Percentiles rank a stretch among this genome's conserved stretches.
phyloP scores from a whole-genome alignment of 306 rosid species.

The Cyclanthera cordifolia region DNA sequence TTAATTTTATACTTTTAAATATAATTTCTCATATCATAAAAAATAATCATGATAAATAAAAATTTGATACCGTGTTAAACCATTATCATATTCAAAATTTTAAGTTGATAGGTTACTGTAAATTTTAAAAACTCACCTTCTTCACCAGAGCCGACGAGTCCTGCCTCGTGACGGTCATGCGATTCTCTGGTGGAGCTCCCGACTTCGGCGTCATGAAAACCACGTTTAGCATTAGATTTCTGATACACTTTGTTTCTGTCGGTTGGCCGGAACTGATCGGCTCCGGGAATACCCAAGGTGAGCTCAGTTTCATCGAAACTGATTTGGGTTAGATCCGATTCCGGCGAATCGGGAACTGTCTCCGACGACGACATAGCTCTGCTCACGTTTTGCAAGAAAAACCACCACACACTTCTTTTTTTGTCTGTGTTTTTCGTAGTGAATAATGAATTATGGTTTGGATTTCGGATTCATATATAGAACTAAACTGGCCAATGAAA shows the following conservation, averaged over 20 bases:
- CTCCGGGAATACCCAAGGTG: conserved; percentile 11
- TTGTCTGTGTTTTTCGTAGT: neutral
- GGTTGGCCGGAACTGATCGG: neutral
- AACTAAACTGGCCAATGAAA: neutral
- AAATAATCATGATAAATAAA: neutral
- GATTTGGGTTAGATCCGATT: conserved; percentile 3
- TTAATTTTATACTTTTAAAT: no score
- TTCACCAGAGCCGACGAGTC: neutral
- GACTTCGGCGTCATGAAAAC: neutral
- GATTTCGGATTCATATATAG: neutral
- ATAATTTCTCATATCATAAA: no score
- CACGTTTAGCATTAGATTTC: neutral
- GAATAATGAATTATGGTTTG: neutral
- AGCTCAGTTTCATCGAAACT: conserved; percentile 13
- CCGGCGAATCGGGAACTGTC: neutral
- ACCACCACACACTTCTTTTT: no score
- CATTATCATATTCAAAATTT: no score
- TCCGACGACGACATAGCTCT: neutral
- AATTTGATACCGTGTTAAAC: neutral
- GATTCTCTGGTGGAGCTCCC: conserved; percentile 1
- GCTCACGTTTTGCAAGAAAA: neutral
- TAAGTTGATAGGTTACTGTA: neutral
- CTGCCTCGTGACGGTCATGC: neutral
- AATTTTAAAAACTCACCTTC: neutral
- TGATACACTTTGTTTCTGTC: neutral